Evolutionary conservation across 345 rosid species (phyloP).

Genomic region (Acer campestre): DNA sequence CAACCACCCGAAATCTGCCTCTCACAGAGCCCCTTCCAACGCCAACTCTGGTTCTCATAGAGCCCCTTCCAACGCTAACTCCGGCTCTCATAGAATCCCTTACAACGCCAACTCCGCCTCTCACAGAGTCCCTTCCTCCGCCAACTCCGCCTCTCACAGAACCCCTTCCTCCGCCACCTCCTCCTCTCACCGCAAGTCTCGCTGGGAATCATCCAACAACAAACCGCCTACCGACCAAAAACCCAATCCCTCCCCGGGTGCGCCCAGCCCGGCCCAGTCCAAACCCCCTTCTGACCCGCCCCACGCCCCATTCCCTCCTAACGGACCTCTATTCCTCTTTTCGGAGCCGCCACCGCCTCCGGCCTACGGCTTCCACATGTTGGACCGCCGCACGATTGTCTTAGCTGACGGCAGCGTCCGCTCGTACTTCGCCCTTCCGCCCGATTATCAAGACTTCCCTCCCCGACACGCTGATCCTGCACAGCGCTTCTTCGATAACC

Average conservation of each 20-base stretch:
- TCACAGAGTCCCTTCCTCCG: conserved; percentile 37
- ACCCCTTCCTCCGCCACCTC: conserved; percentile 39
- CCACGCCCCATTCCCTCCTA: conserved; percentile 23
- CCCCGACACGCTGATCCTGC: conserved; percentile 30
- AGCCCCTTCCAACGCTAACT: conserved; percentile 36
- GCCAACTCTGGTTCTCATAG: neutral
- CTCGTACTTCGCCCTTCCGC: conserved; percentile 93
- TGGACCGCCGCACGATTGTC: conserved; percentile 79
- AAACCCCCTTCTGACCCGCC: conserved; percentile 38
- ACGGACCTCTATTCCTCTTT: conserved; percentile 36
- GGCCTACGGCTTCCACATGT: conserved; percentile 90
- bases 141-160: conserved; percentile 35
- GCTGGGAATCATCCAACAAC: conserved; percentile 53
- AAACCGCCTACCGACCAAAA: conserved; percentile 30
- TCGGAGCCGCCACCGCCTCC: conserved; percentile 85
- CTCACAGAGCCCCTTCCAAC: conserved; percentile 37
- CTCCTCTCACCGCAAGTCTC: conserved; percentile 57
- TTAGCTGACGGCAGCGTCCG: conserved; percentile 93
- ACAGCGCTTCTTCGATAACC: conserved; percentile 35
- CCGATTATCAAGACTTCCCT: conserved; percentile 79
- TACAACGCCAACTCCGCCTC: conserved; percentile 27
- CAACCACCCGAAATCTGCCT: conserved; percentile 45
- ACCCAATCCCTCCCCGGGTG: conserved; percentile 39
- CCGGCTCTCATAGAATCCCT: conserved; percentile 25
- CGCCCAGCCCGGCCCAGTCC: conserved; percentile 44